These are phyloP conservation scores for Magnolia sinica DNA, from an alignment of 164 flowering plant genomes.

Conservation along the genomic window DNA sequence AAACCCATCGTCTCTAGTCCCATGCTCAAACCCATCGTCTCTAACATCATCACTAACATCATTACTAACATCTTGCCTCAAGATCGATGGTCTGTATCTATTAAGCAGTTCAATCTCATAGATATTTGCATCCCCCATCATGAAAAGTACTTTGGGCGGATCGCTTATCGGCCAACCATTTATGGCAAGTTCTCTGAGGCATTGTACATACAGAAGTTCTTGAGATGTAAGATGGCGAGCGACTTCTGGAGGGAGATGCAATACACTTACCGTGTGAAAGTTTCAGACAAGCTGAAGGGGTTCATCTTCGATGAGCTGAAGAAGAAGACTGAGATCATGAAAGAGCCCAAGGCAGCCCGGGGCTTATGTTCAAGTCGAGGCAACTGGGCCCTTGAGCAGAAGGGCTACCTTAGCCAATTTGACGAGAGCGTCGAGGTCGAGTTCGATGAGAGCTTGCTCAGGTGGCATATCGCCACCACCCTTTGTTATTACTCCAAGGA, in stretches of 20 bases:
- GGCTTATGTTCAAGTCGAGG: background rate
- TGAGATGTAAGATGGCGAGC: background rate
- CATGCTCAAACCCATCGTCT: no score
- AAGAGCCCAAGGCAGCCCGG: background rate
- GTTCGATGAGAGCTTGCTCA: slow-evolving; percentile 12
- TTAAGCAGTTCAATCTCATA: slow-evolving; percentile 15
- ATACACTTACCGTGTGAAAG: background rate
- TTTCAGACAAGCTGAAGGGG: background rate
- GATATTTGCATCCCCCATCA: slow-evolving; percentile 1
- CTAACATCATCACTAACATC: background rate
- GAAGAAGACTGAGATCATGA: background rate
- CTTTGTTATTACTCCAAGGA: slow-evolving; percentile 1
- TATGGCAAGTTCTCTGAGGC: background rate
- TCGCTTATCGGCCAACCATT: background rate
- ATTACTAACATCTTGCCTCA: background rate
- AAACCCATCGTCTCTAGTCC: no score
- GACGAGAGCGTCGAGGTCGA: background rate
- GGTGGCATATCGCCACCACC: slow-evolving; percentile 17
- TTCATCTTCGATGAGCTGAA: slow-evolving; percentile 8
- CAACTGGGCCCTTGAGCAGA: background rate
- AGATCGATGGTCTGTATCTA: slow-evolving; percentile 12
- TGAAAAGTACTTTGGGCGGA: background rate
- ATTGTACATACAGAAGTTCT: background rate
- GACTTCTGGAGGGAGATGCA: background rate
- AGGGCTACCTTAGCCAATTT: background rate